phyloP scores from a whole-genome alignment of 2,329 filamentous ascomycete genomes.

The Lachnum nothofagi region DNA sequence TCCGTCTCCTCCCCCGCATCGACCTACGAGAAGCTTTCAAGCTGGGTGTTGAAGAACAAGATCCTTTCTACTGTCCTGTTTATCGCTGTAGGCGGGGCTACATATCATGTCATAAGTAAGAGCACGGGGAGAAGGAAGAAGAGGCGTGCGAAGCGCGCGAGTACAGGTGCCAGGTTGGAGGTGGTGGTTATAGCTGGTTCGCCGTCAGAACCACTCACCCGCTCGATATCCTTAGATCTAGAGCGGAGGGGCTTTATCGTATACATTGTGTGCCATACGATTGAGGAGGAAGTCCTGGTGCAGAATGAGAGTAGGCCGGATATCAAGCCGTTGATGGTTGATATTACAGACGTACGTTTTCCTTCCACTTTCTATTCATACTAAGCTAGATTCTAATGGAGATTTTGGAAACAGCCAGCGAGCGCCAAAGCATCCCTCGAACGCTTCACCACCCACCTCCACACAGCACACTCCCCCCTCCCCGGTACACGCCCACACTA shows the following conservation, averaged over 20 bases:
- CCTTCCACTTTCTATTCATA: neutral
- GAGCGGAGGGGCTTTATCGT: slow-evolving; percentile 91
- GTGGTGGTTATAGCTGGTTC: slow-evolving; percentile 87
- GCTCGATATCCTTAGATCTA: slow-evolving; percentile 76
- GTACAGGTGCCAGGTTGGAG: slow-evolving; percentile 80
- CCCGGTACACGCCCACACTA: slow-evolving; percentile 71
- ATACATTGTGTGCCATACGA: slow-evolving; percentile 79
- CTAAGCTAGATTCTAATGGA: slow-evolving; percentile 16
- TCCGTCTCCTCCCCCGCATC: slow-evolving; percentile 32
- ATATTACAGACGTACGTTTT: slow-evolving; percentile 68
- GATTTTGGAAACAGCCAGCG: slow-evolving; percentile 50
- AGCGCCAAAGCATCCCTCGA: slow-evolving; percentile 64
- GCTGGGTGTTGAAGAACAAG: slow-evolving; percentile 70
- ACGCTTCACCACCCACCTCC: slow-evolving; percentile 66
- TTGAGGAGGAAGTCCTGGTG: slow-evolving; percentile 77
- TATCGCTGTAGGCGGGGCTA: slow-evolving; percentile 63
- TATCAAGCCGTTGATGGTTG: slow-evolving; percentile 74
- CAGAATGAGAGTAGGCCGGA: slow-evolving; percentile 73
- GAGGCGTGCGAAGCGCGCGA: slow-evolving; percentile 71
- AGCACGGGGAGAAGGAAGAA: slow-evolving; percentile 56
- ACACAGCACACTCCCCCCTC: slow-evolving; percentile 69
- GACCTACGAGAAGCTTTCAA: slow-evolving; percentile 51
- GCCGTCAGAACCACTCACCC: slow-evolving; percentile 75
- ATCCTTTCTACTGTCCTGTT: slow-evolving; percentile 67
- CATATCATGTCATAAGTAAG: slow-evolving; percentile 45